Conservation (phyloP, 2,329 filamentous ascomycete genomes). For the Claviceps sp. region DNA sequence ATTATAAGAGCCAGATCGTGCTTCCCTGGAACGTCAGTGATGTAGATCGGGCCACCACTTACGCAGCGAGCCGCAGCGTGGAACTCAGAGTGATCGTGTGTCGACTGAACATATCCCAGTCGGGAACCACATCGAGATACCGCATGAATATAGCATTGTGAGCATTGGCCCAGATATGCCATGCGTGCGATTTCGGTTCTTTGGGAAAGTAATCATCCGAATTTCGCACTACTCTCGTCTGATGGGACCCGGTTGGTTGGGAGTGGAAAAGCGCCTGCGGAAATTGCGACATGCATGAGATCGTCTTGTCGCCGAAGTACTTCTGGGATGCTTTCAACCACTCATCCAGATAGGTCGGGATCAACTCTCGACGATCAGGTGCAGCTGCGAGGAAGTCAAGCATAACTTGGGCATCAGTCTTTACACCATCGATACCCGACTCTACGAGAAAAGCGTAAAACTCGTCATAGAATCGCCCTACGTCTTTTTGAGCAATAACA, state of each 20-base stretch:
- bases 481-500: conserved; percentile 61
- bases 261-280: conserved; percentile 79
- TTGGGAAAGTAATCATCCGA: conserved; percentile 89
- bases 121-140: conserved; percentile 75
- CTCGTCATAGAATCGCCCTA: conserved; percentile 69
- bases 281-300: conserved; percentile 90
- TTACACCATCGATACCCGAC: conserved; percentile 72
- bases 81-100: conserved; percentile 58
- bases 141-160: conserved; percentile 75
- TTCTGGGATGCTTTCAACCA: conserved; percentile 70
- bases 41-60: conserved; percentile 84
- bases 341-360: conserved; percentile 66
- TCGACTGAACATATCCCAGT: conserved; percentile 62
- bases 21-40: conserved; percentile 77
- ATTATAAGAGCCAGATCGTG: conserved; percentile 64
- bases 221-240: conserved; percentile 65
- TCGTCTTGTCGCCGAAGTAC: conserved; percentile 63
- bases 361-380: conserved; percentile 56
- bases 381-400: conserved; percentile 63
- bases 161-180: conserved; percentile 92
- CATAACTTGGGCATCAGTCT: conserved; percentile 88
- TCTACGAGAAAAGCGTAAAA: conserved; percentile 73
- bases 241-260: conserved; percentile 64
- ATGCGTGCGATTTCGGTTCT: conserved; percentile 67
- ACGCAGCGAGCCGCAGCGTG: conserved; percentile 85